Evolutionary conservation across 176 grass and related monocot genomes (phyloP).

Genomic region (Rhynchospora breviuscula): DNA sequence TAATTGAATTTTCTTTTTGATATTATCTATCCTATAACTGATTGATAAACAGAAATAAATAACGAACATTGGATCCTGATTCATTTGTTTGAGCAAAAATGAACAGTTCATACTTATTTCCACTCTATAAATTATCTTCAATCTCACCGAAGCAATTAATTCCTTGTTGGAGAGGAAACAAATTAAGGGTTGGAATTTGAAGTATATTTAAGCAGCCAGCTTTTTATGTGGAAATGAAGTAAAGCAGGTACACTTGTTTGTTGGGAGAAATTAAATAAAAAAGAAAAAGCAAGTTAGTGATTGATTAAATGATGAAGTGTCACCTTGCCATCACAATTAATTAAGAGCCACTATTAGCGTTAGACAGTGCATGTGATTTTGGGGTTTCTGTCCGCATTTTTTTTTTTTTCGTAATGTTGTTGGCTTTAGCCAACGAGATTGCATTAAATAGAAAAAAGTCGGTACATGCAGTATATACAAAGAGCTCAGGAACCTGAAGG

Average conservation of each 20-base stretch:
- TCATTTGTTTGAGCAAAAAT: no score
- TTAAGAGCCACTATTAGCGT: conserved; percentile 4
- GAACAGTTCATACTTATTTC: neutral
- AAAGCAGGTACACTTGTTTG: neutral
- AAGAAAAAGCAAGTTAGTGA: neutral
- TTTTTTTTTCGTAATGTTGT: no score
- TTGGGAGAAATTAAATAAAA: neutral
- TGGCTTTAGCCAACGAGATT: no score
- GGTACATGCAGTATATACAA: no score
- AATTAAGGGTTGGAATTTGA: neutral
- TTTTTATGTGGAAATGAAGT: neutral
- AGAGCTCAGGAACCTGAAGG: no score
- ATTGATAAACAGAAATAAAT: no score
- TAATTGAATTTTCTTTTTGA: neutral
- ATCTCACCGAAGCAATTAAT: neutral
- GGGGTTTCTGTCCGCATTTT: neutral
- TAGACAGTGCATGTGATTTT: neutral
- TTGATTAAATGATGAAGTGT: neutral
- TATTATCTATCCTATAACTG: neutral
- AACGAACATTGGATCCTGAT: no score
- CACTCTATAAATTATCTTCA: neutral
- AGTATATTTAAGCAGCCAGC: neutral
- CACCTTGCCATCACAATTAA: neutral
- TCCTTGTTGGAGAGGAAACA: neutral
- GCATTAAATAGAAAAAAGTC: no score